These are phyloP conservation scores for Asterella californica DNA, from an alignment of 225 moss, liverwort and hornwort genomes.

Conservation along the genomic window DNA sequence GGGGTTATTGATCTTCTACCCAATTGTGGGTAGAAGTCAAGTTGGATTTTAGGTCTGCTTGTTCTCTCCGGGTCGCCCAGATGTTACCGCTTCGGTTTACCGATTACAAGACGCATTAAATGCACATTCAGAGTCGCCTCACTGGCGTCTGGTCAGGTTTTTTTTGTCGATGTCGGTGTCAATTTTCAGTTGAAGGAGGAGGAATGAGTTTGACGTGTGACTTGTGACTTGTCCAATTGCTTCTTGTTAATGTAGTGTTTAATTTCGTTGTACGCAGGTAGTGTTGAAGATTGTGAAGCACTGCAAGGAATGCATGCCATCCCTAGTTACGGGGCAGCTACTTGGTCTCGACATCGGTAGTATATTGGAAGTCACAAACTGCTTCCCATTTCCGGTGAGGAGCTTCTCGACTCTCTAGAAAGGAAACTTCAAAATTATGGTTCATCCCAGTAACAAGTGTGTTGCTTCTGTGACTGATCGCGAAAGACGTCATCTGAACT, in stretches of 20 bases:
- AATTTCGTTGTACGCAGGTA: constrained; percentile 41
- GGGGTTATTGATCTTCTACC: too few relatives aligned
- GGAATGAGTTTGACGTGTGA: background rate
- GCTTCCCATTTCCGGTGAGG: constrained; percentile 93
- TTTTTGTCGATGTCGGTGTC: too few relatives aligned
- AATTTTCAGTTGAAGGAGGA: background rate
- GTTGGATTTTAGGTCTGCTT: too few relatives aligned
- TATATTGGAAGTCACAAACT: constrained; percentile 93
- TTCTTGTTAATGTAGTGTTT: background rate
- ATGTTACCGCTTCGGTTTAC: too few relatives aligned
- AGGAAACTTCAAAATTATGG: too few relatives aligned
- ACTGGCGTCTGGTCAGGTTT: background rate
- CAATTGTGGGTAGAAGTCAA: too few relatives aligned
- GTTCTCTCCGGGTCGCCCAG: too few relatives aligned
- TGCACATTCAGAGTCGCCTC: too few relatives aligned
- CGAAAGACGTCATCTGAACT: background rate
- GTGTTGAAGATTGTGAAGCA: constrained; percentile 95
- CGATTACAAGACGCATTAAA: too few relatives aligned
- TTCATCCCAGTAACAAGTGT: background rate
- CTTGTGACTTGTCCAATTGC: background rate
- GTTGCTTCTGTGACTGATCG: background rate
- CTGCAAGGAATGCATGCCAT: constrained; percentile 94
- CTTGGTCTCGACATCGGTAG: constrained; percentile 94
- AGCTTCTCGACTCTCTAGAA: background rate
- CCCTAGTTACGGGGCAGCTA: constrained; percentile 94